Evolutionary conservation across 148 eudicot genomes (phyloP), one percentile per base, ranked within the genome.

Genomic region (Selenicereus undatus): DNA sequence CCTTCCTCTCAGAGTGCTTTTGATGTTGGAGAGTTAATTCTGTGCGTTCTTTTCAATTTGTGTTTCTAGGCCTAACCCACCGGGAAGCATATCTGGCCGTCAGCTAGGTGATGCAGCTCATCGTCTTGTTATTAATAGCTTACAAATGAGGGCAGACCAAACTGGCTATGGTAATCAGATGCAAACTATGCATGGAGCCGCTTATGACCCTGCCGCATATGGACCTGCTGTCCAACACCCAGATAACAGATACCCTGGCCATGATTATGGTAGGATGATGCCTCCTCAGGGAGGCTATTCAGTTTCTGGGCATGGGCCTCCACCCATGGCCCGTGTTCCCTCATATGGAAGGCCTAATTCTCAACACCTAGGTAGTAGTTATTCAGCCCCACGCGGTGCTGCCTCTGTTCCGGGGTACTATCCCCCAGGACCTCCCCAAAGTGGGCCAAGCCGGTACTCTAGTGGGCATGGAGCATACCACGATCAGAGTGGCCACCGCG

Each of bases 81-180:
- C 85, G 50, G 95, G 94, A 76, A 78, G 87, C 64, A 81, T 87
- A 76, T 87, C 95, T 52, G 99, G 99, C 21, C 87, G 88, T 65
- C 95, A 89, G 80, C 95, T 95, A 45, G 96, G 93, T 8, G 91
- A 92, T 62, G 99, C 95, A 36, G 97, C 99, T 51, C 97, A 90
- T 85, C 89, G 97, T n/a, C 87, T 93, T 42, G 92, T 95, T 0
- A 81, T 62, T 42, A 95, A 95, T 76, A 93, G 95, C 86, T 89
- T 95, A 84, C 93, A 87, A 76, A 3, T 39, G 32, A 89, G 86
- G 81, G 48, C 73, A 13, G 83, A 85, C 72, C 85, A 79, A 43
- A 86, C 75, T 50, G 84, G 82, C 77, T 73, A 76, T 80, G 54
- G 70, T 32, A 82, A 76, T 78, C 90, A 83, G 56, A 56, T 29